Base-by-base conservation (phyloP, 306 rosid species). In the Dalbergia oliveri region DNA sequence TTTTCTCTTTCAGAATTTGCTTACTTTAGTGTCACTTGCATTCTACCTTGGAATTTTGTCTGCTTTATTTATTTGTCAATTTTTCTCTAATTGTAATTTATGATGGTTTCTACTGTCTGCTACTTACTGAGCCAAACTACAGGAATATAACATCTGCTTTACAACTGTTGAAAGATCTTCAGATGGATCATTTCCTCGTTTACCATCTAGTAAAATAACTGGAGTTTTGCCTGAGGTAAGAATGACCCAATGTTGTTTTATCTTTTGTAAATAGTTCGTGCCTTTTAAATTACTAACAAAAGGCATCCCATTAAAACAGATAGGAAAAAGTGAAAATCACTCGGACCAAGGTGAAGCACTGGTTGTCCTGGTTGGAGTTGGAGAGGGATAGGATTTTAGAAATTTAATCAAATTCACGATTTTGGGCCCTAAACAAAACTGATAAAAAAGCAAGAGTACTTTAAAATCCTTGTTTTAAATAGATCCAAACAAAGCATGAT, bases 211-310 rank as follows among this genome's bases (percentile, higher is more conserved):
- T 83, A 85, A 81, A 79, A 85, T 71, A 71, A 75, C 89, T 12
- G 99, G 99, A 88, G 93, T 95, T 81, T 90, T 95, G 84, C 99
- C 98, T 11, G 97, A 90, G 98, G 99, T 95, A 89, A 77, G 76
- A 70, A 68, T 77, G 69, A 51, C 8, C 43, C 69, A 43, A 77
- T 59, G 45, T 66, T 50, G 14, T 33, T 80, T 35, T 56, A 49
- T 64, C 68, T 56, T 75, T 71, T 72, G 7, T 31, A 19, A 50
- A 13, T 19, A 13, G 16, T 50, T 13, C 1, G 6, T 50, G 57
- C 57, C n/a, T 50, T 50, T 50, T 15, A 50, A 50, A 50, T 2
- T 50, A 50, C 16, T 50, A 50, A 19, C 57, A 50, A 4, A 19
- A 13, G 57, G n/a, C 6, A 50, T 50, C 19, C 57, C 18, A 5